Percentiles rank a stretch among this genome's conserved stretches.
Conservation (phyloP, 306 rosid genomes). For the Crataegus laevigata region DNA sequence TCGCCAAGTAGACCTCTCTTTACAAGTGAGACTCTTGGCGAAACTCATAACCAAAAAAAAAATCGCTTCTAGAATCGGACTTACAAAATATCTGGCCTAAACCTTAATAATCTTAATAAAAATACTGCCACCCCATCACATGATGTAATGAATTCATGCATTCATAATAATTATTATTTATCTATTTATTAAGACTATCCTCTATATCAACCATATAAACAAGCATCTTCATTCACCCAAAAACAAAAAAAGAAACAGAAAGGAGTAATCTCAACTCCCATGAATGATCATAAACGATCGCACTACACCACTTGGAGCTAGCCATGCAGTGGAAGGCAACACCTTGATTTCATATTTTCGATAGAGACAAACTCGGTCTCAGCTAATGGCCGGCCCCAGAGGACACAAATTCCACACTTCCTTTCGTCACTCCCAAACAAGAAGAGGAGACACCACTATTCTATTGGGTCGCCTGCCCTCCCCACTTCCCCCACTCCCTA, state of each 20-base stretch:
- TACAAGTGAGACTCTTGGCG: too few relatives aligned
- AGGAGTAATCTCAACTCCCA: not conserved
- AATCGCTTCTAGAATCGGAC: too few relatives aligned
- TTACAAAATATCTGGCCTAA: too few relatives aligned
- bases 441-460: slow-evolving; percentile 15
- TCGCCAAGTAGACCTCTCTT: too few relatives aligned
- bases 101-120: too few relatives aligned
- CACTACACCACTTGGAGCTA: not conserved
- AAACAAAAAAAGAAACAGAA: not conserved
- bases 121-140: too few relatives aligned
- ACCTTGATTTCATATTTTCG: not conserved
- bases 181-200: too few relatives aligned
- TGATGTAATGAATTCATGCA: too few relatives aligned
- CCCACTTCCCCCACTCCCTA: not conserved
- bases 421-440: slow-evolving; percentile 35
- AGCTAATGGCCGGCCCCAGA: slow-evolving; percentile 25
- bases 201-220: too few relatives aligned
- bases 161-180: too few relatives aligned
- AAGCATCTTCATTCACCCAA: not conserved
- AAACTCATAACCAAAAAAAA: too few relatives aligned
- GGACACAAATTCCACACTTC: not conserved
- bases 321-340: not conserved
- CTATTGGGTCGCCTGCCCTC: slow-evolving; percentile 15
- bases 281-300: not conserved
- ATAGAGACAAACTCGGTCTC: slow-evolving; percentile 12